These are phyloP conservation scores for Aspergillus neoniger DNA, from an alignment of 2,329 filamentous ascomycete genomes.

Conservation along the genomic window DNA sequence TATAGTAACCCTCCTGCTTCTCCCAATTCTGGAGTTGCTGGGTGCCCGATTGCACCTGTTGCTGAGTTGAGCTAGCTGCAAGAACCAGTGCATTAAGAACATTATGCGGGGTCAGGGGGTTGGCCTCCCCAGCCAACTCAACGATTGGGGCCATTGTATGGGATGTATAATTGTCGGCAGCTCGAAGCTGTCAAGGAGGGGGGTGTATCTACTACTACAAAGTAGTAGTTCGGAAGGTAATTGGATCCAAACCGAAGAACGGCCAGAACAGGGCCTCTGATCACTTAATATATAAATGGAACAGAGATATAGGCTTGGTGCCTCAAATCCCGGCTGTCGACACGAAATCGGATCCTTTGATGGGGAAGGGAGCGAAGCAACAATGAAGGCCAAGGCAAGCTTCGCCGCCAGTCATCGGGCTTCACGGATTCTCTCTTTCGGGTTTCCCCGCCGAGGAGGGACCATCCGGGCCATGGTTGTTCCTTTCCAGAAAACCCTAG, in stretches of 20 bases:
- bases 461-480: constrained; percentile 18
- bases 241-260: constrained; percentile 8
- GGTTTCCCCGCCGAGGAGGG: constrained; percentile 26
- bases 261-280: constrained; percentile 3
- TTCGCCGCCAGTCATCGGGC: constrained; percentile 6
- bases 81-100: constrained; percentile 66
- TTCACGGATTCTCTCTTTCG: constrained; percentile 11
- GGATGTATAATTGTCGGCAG: constrained; percentile 11
- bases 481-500: constrained; percentile 32
- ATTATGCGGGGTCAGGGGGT: constrained; percentile 64
- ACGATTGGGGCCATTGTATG: constrained; percentile 67
- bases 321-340: constrained; percentile 3
- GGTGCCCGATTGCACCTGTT: constrained; percentile 65
- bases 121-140: constrained; percentile 81
- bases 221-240: constrained; percentile 7
- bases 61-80: constrained; percentile 64
- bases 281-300: constrained; percentile 5
- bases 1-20: constrained; percentile 65
- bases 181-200: constrained; percentile 2
- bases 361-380: not conserved
- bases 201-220: not conserved
- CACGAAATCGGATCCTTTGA: not conserved
- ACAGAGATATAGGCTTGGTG: not conserved
- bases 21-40: constrained; percentile 75
- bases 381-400: constrained; percentile 6